Conservation (phyloP, 2,329 filamentous ascomycete species). For the Xylariales sp. region DNA sequence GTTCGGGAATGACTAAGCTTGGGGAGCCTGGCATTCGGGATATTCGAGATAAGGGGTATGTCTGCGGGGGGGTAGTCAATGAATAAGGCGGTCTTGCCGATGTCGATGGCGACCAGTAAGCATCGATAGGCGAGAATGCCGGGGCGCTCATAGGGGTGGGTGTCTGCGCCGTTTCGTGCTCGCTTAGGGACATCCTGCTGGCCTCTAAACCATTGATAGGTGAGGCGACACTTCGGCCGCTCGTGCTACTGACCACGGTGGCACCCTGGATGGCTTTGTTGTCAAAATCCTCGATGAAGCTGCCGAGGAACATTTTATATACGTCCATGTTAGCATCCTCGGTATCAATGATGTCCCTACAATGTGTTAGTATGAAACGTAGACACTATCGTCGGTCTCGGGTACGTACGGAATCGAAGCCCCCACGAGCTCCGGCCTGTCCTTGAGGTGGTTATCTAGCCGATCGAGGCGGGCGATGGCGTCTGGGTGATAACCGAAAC, state of each 20-base stretch:
- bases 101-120: background rate
- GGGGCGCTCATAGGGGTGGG: background rate
- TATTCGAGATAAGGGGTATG: constrained; percentile 4
- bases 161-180: constrained; percentile 11
- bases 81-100: background rate
- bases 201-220: constrained; percentile 11
- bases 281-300: constrained; percentile 33
- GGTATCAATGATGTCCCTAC: constrained; percentile 47
- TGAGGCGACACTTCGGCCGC: constrained; percentile 13
- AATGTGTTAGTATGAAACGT: background rate
- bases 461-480: constrained; percentile 39
- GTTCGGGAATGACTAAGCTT: background rate
- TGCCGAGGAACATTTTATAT: constrained; percentile 50
- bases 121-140: background rate
- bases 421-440: constrained; percentile 21
- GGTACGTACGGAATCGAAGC: constrained; percentile 35
- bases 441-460: constrained; percentile 35
- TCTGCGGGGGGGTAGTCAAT: background rate
- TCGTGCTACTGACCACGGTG: constrained; percentile 22
- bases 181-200: constrained; percentile 2
- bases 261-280: constrained; percentile 31
- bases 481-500: constrained; percentile 44
- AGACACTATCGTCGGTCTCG: background rate
- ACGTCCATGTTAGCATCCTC: constrained; percentile 45
- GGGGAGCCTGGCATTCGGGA: background rate